These are phyloP conservation scores for Filobasidium wieringae DNA, from an alignment of 768 basidiomycete species.

Conservation along the genomic window DNA sequence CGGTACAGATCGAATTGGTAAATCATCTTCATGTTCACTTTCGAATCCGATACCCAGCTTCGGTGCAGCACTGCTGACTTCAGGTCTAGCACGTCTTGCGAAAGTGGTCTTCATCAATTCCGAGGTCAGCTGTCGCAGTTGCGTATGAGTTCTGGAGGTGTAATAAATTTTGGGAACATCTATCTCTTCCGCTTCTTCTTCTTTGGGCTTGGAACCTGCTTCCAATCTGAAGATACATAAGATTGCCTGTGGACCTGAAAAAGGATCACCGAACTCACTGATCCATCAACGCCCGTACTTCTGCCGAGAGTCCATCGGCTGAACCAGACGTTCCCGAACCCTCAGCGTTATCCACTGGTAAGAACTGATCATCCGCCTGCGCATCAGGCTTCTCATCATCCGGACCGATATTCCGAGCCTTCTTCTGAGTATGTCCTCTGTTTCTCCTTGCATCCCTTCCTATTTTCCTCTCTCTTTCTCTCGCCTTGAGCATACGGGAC, in stretches of 20 bases:
- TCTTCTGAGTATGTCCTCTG: not conserved
- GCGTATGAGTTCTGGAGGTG: slow-evolving; percentile 90
- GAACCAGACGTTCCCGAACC: slow-evolving; percentile 24
- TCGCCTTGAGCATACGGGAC: slow-evolving; percentile 20
- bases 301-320: slow-evolving; percentile 58
- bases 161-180: slow-evolving; percentile 55
- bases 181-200: slow-evolving; percentile 29
- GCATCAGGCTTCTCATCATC: slow-evolving; percentile 36
- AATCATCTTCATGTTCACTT: not conserved
- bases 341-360: slow-evolving; percentile 51
- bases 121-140: slow-evolving; percentile 76
- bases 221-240: not conserved
- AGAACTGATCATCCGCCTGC: slow-evolving; percentile 54
- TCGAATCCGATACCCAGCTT: not conserved
- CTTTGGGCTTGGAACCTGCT: slow-evolving; percentile 15
- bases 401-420: not conserved
- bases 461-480: slow-evolving; percentile 21
- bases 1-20: slow-evolving; percentile 54
- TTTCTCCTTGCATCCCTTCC: slow-evolving; percentile 2
- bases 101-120: slow-evolving; percentile 66
- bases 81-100: slow-evolving; percentile 13
- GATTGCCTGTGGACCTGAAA: not conserved
- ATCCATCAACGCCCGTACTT: slow-evolving; percentile 64
- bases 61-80: not conserved
- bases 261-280: slow-evolving; percentile 47